Evolutionary conservation across 2,329 filamentous ascomycete species (phyloP).

Genomic region (Exophiala spinifera): DNA sequence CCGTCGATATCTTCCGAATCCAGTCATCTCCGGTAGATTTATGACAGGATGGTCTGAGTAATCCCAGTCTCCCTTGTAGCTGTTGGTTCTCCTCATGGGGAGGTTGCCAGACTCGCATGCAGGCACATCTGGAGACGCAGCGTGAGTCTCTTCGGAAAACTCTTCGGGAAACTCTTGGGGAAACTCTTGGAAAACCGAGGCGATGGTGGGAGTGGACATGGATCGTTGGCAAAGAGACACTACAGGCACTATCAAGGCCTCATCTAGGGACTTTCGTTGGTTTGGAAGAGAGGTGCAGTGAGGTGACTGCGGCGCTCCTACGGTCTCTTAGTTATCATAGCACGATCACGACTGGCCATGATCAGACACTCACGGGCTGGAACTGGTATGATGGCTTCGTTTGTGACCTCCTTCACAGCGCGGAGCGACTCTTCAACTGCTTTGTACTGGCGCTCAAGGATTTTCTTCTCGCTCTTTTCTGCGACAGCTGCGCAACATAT

Average conservation of each 20-base stretch:
- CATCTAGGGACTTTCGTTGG: slow-evolving; percentile 4
- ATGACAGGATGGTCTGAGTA: slow-evolving; percentile 16
- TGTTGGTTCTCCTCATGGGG: slow-evolving; percentile 24
- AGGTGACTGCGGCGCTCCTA: slow-evolving; percentile 2
- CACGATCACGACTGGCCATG: background rate
- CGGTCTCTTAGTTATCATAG: background rate
- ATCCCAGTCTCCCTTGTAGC: slow-evolving; percentile 21
- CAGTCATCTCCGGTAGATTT: slow-evolving; percentile 24
- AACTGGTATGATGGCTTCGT: slow-evolving; percentile 6
- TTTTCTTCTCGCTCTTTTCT: slow-evolving; percentile 16
- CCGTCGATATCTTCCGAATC: slow-evolving; percentile 26
- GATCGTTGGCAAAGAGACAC: slow-evolving; percentile 9
- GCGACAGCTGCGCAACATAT: slow-evolving; percentile 6
- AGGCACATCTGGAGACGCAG: slow-evolving; percentile 1
- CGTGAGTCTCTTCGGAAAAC: background rate
- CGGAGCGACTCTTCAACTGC: slow-evolving; percentile 14
- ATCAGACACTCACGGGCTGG: slow-evolving; percentile 10
- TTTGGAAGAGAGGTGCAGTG: slow-evolving; percentile 3
- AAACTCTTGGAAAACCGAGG: too few relatives aligned
- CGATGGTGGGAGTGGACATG: slow-evolving; percentile 13
- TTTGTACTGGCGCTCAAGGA: slow-evolving; percentile 20
- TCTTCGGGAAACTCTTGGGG: background rate
- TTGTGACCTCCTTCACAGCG: slow-evolving; percentile 15
- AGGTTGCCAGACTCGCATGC: slow-evolving; percentile 18
- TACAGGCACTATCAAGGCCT: background rate